Base-by-base conservation (phyloP, 306 rosid genomes). In the Quercus engelmannii region DNA sequence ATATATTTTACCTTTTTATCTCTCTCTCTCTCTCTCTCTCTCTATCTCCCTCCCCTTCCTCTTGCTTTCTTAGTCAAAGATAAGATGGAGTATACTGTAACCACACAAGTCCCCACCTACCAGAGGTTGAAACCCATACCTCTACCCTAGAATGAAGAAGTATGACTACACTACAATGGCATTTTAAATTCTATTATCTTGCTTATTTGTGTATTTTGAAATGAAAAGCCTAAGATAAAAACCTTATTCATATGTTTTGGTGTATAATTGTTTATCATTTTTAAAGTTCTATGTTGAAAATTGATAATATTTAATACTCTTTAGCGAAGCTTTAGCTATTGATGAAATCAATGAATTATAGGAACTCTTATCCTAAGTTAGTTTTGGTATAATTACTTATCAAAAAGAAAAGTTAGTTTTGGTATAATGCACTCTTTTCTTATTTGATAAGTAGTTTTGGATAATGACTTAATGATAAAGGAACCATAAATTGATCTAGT, bases 61-160 rank as follows among this genome's bases (percentile, higher is more conserved):
- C 14, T 57, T 19, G n/a, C 77, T 74, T 83, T 49, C 55, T 76
- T 30, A 81, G 72, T 69, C 21, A 77, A 71, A 57, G 74, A 14
- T 70, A 71, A 54, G 74, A 14, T 70, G 70, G 76, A 28, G 70
- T 67, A 15, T 33, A 4, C 54, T 13, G n/a, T 74, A 69, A 71
- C 14, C 4, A 69, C 55, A 59, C 57, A 58, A 38, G 49, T 67
- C 14, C 18, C 51, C 51, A 33, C 25, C 52, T 49, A 19, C 41
- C 4, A 19, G 14, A 21, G 49, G 21, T 67, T 18, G 49, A 67
- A 18, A 8, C 25, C 51, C 38, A 33, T 33, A 33, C 25, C 49
- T 67, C 49, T 21, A 67, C 49, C 71, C n/a, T 33, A 67, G 71
- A 67, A 67, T 17, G 51, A 12, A 19, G 20, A 33, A 67, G 51